Conservation (phyloP, 495 filamentous ascomycete species). For the Daldinia bambusicola region DNA sequence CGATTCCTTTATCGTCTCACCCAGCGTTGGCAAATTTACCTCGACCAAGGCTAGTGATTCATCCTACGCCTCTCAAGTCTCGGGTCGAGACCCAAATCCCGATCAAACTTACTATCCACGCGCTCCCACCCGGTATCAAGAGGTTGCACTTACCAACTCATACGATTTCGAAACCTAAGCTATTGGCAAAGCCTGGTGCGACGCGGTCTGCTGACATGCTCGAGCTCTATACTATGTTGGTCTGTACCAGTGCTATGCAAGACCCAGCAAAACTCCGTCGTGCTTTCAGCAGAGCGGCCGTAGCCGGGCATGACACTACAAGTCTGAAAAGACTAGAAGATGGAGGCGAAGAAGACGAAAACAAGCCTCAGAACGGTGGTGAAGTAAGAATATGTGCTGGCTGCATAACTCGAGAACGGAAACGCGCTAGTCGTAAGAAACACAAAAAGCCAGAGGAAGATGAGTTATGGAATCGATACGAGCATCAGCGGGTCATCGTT, state of each 20-base stretch:
- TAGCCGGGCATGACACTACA: constrained; percentile 32
- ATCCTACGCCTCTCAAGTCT: constrained; percentile 80
- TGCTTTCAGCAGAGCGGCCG: constrained; percentile 73
- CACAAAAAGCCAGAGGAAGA: constrained; percentile 86
- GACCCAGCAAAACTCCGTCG: constrained; percentile 68
- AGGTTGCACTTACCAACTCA: constrained; percentile 86
- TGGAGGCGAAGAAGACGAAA: constrained; percentile 61
- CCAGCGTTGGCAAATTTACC: constrained; percentile 17
- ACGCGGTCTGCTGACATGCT: constrained; percentile 74
- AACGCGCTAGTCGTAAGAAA: constrained; percentile 89
- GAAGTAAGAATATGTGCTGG: constrained; percentile 85
- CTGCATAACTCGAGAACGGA: constrained; percentile 86
- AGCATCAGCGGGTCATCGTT: constrained; percentile 82
- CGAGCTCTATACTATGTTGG: constrained; percentile 81
- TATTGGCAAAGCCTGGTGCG: constrained; percentile 73
- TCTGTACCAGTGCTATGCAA: constrained; percentile 94
- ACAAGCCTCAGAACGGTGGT: constrained; percentile 82
- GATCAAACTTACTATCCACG: constrained; percentile 77
- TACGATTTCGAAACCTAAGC: constrained; percentile 90
- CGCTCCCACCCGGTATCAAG: constrained; percentile 76
- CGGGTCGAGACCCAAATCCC: constrained; percentile 95
- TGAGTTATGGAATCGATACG: constrained; percentile 79
- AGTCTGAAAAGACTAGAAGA: constrained; percentile 23
- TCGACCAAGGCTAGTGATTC: constrained; percentile 56
- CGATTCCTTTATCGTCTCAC: constrained; percentile 26